These are phyloP conservation scores for Fremontodendron californicum DNA, from an alignment of 345 rosid genomes.

Conservation along the genomic window DNA sequence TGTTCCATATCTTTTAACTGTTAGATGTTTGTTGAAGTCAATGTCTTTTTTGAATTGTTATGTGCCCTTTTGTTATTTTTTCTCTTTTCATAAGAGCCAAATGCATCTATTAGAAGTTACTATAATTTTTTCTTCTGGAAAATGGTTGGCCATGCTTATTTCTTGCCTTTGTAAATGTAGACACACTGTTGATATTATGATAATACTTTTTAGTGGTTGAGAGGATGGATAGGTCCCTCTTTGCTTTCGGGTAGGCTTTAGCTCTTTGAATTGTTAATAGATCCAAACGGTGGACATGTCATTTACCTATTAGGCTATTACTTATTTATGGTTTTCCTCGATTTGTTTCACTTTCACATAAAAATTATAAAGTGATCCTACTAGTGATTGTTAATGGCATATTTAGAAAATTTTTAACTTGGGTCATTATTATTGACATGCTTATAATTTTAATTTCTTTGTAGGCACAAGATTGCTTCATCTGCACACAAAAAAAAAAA, in stretches of 20 bases:
- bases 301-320: not conserved
- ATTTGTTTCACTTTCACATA: not conserved
- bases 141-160: not conserved
- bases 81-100: not conserved
- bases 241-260: not conserved
- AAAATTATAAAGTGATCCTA: not conserved
- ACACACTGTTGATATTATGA: not conserved
- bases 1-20: not conserved
- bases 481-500: conserved; percentile 64
- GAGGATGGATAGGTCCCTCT: not conserved
- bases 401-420: not conserved
- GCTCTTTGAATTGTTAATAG: not conserved
- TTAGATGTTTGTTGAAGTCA: not conserved
- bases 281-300: not conserved
- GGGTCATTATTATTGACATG: not conserved
- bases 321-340: not conserved
- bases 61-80: not conserved
- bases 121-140: not conserved
- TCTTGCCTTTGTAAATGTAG: not conserved
- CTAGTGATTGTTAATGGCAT: not conserved
- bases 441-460: conserved; percentile 14
- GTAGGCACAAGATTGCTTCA: conserved; percentile 71
- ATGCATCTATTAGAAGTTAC: not conserved
- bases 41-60: not conserved
- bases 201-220: not conserved